phyloP scores from a whole-genome alignment of 2,329 filamentous ascomycete genomes.

The Colletotrichum graminicola region DNA sequence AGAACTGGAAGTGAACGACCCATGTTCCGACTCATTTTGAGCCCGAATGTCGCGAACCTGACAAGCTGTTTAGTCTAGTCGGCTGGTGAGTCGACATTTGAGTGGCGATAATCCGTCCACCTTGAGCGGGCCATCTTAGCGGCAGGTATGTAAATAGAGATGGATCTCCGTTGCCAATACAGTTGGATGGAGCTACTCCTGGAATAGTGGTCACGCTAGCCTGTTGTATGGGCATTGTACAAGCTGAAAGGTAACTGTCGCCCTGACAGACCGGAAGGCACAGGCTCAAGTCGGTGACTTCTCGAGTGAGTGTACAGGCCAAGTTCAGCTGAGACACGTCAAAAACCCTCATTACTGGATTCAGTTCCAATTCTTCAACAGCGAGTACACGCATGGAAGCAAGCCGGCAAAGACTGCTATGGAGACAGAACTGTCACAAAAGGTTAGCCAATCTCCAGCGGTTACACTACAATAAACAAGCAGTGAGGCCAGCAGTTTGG shows the following conservation, averaged over 20 bases:
- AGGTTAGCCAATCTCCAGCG: background rate
- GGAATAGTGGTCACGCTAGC: background rate
- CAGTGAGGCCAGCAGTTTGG: conserved; percentile 24
- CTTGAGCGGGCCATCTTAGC: background rate
- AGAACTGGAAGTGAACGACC: background rate
- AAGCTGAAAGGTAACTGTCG: background rate
- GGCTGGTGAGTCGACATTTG: background rate
- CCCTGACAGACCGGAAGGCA: background rate
- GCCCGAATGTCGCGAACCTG: background rate
- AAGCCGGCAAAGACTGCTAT: background rate
- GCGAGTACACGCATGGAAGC: background rate
- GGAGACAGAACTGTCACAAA: background rate
- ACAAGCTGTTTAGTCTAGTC: background rate
- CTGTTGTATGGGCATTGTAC: background rate
- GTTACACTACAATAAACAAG: background rate
- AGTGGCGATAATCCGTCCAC: background rate
- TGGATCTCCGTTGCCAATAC: background rate
- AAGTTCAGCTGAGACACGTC: background rate
- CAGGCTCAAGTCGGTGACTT: background rate
- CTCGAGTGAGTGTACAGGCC: background rate
- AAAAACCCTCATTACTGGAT: background rate
- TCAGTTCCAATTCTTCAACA: background rate
- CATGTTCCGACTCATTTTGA: background rate
- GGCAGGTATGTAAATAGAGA: background rate
- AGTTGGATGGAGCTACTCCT: background rate